Evolutionary conservation across 495 filamentous ascomycete genomes (phyloP).

Genomic region (Daldinia vernicosa): DNA sequence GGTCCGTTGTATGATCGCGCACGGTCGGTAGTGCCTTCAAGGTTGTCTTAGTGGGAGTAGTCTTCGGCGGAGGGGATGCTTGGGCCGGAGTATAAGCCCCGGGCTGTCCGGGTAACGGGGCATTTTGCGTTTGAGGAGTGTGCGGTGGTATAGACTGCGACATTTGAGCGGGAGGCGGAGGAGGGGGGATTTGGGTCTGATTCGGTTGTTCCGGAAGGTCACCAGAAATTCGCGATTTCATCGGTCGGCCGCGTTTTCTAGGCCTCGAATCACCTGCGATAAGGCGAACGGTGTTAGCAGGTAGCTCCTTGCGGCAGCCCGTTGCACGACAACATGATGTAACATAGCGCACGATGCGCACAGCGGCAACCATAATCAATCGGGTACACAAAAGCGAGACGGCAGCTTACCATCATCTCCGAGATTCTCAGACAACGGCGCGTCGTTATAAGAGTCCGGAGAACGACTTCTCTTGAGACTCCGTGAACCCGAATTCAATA

Average conservation of each 20-base stretch:
- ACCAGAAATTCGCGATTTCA: constrained; percentile 65
- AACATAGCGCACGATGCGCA: constrained; percentile 44
- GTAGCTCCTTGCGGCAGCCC: constrained; percentile 38
- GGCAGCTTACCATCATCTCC: constrained; percentile 85
- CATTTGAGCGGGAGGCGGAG: constrained; percentile 41
- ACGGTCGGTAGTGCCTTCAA: constrained; percentile 97
- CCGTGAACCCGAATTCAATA: constrained; percentile 61
- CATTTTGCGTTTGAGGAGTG: constrained; percentile 80
- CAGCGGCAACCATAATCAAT: constrained; percentile 44
- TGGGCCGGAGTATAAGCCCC: constrained; percentile 68
- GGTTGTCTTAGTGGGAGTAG: constrained; percentile 87
- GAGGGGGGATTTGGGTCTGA: constrained; percentile 62
- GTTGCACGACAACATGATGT: constrained; percentile 52
- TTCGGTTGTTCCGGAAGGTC: constrained; percentile 58
- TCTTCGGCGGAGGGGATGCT: constrained; percentile 79
- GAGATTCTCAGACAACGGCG: constrained; percentile 64
- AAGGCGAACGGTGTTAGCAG: constrained; percentile 51
- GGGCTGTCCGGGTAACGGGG: constrained; percentile 69
- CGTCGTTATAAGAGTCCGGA: constrained; percentile 76
- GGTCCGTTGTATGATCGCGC: constrained; percentile 96
- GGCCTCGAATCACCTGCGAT: constrained; percentile 65
- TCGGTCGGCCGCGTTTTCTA: constrained; percentile 87
- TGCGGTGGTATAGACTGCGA: constrained; percentile 66
- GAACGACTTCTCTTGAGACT: constrained; percentile 94
- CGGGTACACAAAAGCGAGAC: constrained; percentile 50